Conservation (phyloP, 345 rosid genomes). For the Eucalyptus cloeziana region DNA sequence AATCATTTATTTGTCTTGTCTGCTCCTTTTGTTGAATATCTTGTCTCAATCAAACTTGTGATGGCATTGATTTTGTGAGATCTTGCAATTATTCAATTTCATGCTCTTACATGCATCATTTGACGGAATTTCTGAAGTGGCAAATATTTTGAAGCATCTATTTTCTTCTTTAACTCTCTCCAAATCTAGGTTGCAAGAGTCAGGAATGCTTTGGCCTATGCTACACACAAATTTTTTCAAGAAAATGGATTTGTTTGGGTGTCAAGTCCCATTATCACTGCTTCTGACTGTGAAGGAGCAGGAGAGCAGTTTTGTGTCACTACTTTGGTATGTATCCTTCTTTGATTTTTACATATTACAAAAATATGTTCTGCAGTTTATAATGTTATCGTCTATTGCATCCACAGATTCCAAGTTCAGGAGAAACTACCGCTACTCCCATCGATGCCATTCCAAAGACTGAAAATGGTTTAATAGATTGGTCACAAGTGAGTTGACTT, state of each 20-base stretch:
- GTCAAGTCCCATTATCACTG: constrained; percentile 92
- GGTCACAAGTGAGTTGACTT: constrained; percentile 62
- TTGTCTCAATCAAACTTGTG: not conserved
- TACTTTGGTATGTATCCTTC: constrained; percentile 50
- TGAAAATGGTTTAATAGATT: constrained; percentile 69
- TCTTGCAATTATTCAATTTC: not conserved
- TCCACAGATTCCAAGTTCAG: constrained; percentile 71
- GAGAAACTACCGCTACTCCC: constrained; percentile 40
- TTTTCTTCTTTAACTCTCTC: not conserved
- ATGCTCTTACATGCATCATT: not conserved
- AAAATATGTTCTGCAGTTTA: not conserved
- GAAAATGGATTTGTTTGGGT: constrained; percentile 95
- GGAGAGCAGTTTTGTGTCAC: constrained; percentile 99
- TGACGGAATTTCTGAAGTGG: not conserved
- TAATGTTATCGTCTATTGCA: not conserved
- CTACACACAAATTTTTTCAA: constrained; percentile 92
- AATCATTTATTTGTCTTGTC: not conserved
- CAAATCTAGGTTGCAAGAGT: constrained; percentile 74
- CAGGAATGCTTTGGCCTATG: constrained; percentile 88
- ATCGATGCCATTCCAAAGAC: constrained; percentile 66
- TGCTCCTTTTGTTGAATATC: not conserved
- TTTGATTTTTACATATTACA: not conserved
- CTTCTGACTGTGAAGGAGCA: constrained; percentile 98
- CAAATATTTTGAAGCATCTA: not conserved
- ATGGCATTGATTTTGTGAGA: not conserved